Percentiles rank a stretch among this genome's conserved stretches.
These are phyloP conservation scores for Microbotryum intermedium DNA, from an alignment of 1,284 basidiomycete genomes.

Conservation along the genomic window DNA sequence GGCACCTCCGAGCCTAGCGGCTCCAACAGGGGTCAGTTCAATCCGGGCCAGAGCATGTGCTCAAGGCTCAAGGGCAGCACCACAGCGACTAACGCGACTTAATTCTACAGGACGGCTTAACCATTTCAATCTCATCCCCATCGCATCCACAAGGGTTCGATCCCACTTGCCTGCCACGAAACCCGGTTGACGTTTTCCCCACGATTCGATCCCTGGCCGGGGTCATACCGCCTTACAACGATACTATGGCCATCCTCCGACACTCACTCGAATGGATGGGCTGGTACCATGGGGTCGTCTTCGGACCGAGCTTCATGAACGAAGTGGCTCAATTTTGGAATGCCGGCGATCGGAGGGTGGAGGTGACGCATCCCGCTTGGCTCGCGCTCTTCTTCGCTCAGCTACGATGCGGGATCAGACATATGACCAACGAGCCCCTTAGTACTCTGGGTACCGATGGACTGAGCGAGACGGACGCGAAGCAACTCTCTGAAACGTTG, in stretches of 20 bases:
- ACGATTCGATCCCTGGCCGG: background rate
- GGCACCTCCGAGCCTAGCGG: too few species aligned
- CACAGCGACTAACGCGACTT: background rate
- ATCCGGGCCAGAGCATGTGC: too few species aligned
- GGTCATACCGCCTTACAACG: constrained; percentile 3
- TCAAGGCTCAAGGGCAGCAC: background rate
- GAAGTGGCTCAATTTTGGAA: constrained; percentile 15
- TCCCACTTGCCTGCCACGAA: background rate
- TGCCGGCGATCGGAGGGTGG: background rate
- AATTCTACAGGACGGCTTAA: background rate
- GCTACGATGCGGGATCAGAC: constrained; percentile 18
- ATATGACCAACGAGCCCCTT: background rate
- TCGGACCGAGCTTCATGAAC: background rate
- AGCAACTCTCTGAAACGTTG: constrained; percentile 8
- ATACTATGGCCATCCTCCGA: background rate
- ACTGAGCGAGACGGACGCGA: constrained; percentile 10
- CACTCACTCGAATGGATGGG: background rate
- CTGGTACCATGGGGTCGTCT: background rate
- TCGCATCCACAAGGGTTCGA: background rate
- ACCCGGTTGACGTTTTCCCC: background rate
- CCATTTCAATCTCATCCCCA: background rate
- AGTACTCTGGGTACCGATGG: constrained; percentile 9
- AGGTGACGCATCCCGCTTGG: constrained; percentile 14
- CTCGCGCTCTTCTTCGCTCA: constrained; percentile 25
- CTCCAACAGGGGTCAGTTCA: too few species aligned